Conservation (phyloP, 805 yeast genomes). For the Ogataea pini region DNA sequence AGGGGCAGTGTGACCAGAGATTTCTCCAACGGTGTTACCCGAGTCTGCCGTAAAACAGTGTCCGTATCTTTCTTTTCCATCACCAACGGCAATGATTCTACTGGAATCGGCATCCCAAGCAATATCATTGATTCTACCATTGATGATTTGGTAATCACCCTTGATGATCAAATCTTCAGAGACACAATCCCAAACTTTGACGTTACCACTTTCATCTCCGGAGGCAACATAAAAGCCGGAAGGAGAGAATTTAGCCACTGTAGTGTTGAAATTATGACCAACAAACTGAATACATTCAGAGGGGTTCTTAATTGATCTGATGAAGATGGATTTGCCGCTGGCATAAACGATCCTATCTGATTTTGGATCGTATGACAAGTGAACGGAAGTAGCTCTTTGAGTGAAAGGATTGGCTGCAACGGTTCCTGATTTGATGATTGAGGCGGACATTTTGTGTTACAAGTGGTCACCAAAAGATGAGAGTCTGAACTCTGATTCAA, state of each 20-base stretch:
- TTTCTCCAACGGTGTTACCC: slow-evolving; percentile 96
- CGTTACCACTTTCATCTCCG: slow-evolving; percentile 89
- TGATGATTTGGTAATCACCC: slow-evolving; percentile 72
- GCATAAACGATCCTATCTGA: slow-evolving; percentile 78
- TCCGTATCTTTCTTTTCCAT: slow-evolving; percentile 89
- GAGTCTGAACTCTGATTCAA: background rate
- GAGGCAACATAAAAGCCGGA: slow-evolving; percentile 88
- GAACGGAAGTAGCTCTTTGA: slow-evolving; percentile 65
- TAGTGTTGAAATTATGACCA: slow-evolving; percentile 68
- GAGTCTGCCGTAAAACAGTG: slow-evolving; percentile 92
- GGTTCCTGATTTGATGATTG: slow-evolving; percentile 29
- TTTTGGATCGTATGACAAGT: slow-evolving; percentile 70
- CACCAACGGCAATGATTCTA: slow-evolving; percentile 91
- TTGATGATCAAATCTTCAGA: slow-evolving; percentile 61
- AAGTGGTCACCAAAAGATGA: background rate
- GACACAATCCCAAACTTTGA: slow-evolving; percentile 81
- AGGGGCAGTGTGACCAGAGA: slow-evolving; percentile 84
- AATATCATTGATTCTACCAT: slow-evolving; percentile 78
- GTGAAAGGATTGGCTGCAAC: slow-evolving; percentile 85
- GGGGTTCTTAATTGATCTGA: slow-evolving; percentile 65
- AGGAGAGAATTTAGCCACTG: slow-evolving; percentile 86
- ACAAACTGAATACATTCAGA: slow-evolving; percentile 61
- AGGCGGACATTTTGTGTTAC: slow-evolving; percentile 14
- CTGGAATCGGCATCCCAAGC: slow-evolving; percentile 91
- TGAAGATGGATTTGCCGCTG: slow-evolving; percentile 73